Conservation (phyloP, 164 flowering plant species). For the Piper longum region DNA sequence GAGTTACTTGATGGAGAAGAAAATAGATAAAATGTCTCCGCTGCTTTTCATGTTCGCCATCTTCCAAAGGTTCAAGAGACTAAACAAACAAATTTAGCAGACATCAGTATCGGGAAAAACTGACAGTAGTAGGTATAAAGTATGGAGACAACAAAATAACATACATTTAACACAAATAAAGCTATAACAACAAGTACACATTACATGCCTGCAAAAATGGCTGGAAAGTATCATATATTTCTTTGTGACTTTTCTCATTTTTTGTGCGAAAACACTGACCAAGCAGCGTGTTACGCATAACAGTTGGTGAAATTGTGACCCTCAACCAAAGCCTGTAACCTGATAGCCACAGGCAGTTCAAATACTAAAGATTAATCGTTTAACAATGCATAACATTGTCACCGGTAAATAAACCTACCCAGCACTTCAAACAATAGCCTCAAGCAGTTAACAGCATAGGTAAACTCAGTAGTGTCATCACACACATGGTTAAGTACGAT, state of each 20-base stretch:
- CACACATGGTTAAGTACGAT: slow-evolving; percentile 83
- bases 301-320: slow-evolving; percentile 80
- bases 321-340: slow-evolving; percentile 93
- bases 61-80: slow-evolving; percentile 97
- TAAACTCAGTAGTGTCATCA: slow-evolving; percentile 74
- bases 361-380: background rate
- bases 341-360: slow-evolving; percentile 11
- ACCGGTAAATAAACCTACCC: slow-evolving; percentile 32
- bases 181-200: background rate
- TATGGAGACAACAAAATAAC: too few relatives aligned
- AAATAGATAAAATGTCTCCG: slow-evolving; percentile 79
- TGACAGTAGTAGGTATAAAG: background rate
- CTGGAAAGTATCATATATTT: slow-evolving; percentile 88
- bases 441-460: slow-evolving; percentile 77
- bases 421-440: slow-evolving; percentile 77
- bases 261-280: slow-evolving; percentile 94
- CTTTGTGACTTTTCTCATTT: slow-evolving; percentile 91
- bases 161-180: too few relatives aligned
- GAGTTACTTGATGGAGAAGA: slow-evolving; percentile 85
- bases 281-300: slow-evolving; percentile 79
- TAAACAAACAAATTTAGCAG: slow-evolving; percentile 10
- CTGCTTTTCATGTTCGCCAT: slow-evolving; percentile 90
- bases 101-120: slow-evolving; percentile 2
- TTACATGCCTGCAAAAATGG: slow-evolving; percentile 83
- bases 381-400: background rate